Evolutionary conservation across 1,139 yeast species (phyloP), one percentile per base, ranked within the genome.

Genomic region (Sugiyamaella neomexicana): DNA sequence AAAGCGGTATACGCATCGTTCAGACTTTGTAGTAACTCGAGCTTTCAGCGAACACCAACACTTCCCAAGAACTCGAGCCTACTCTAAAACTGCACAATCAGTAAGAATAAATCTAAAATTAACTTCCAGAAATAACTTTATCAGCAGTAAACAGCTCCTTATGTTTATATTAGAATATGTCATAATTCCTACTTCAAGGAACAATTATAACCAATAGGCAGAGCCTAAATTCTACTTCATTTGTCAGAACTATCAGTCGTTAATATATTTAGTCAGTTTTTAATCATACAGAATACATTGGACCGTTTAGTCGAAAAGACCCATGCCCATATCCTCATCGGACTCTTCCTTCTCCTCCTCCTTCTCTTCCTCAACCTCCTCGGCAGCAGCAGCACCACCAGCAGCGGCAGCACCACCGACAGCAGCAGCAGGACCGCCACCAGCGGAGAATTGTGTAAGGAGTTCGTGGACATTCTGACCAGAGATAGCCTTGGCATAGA

Each of bases 381-480:
- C 66, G 81, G 75, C 96, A 41, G 79, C 89, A 61, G 78, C 86
- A 66, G 79, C 85, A 68, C 80, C 83, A 68, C 81, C 85, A 68
- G 82, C 80, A 64, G 79, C 80, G 65, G 77, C 81, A 67, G 78
- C 81, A 63, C 78, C 80, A 65, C 79, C 79, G 66, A 78, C 79
- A 65, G 79, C 79, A 64, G 79, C 79, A 63, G 81, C 77, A 62
- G 80, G 80, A 61, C 84, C 40, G 32, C 47, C 78, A 25, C 46
- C 38, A 69, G 86, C 81, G 70, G 88, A 84, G 78, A 89, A 81
- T 74, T 88, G 85, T 78, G 84, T 82, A 73, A 89, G 82, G 75
- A 89, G 80, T 73, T 88, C 93, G 84, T 90, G 91, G 76, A 93
- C 80, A 85, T 91, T 84, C 82, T 89, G 88, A 76, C 97, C 97